These are phyloP conservation scores for Uronychia setigera DNA, from an alignment of 73 alveolate genomes.

Conservation along the genomic window DNA sequence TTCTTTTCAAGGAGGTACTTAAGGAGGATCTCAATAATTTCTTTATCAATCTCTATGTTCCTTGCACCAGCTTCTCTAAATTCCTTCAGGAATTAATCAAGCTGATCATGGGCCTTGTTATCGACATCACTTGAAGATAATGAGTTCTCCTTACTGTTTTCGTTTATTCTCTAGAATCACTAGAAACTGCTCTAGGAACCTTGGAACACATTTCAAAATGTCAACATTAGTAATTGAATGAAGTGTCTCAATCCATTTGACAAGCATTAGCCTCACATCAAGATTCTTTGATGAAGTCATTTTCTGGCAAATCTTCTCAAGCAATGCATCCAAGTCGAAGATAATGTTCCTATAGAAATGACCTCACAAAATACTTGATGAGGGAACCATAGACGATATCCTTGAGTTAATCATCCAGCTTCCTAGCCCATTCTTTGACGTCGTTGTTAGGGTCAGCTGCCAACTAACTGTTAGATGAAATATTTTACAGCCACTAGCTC, in stretches of 20 bases:
- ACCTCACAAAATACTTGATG: neutral
- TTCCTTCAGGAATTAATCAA: conserved; percentile 46
- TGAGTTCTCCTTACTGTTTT: conserved; percentile 5
- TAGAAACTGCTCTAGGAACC: conserved; percentile 53
- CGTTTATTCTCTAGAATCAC: conserved; percentile 25
- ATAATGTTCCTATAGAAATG: conserved; percentile 21
- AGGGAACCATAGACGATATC: conserved; percentile 61
- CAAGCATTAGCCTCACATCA: conserved; percentile 47
- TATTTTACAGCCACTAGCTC: conserved; percentile 29
- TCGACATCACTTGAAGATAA: conserved; percentile 44
- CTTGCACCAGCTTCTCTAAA: conserved; percentile 35
- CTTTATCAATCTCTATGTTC: conserved; percentile 48
- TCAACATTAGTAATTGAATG: conserved; percentile 64
- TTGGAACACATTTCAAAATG: conserved; percentile 57
- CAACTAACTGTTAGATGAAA: conserved; percentile 2
- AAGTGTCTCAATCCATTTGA: conserved; percentile 64
- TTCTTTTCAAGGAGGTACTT: conserved; percentile 45
- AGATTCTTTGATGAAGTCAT: conserved; percentile 30
- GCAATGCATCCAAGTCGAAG: conserved; percentile 56
- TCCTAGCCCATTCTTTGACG: conserved; percentile 70
- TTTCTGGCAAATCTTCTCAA: conserved; percentile 50
- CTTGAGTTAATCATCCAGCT: conserved; percentile 60
- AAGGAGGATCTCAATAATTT: conserved; percentile 36
- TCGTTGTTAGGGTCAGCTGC: conserved; percentile 49
- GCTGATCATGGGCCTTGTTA: conserved; percentile 41